A percentile compares a stretch with the other conserved stretches of the same genome.
Conservation (phyloP, 306 rosid genomes). For the Oemleria cerasiformis region DNA sequence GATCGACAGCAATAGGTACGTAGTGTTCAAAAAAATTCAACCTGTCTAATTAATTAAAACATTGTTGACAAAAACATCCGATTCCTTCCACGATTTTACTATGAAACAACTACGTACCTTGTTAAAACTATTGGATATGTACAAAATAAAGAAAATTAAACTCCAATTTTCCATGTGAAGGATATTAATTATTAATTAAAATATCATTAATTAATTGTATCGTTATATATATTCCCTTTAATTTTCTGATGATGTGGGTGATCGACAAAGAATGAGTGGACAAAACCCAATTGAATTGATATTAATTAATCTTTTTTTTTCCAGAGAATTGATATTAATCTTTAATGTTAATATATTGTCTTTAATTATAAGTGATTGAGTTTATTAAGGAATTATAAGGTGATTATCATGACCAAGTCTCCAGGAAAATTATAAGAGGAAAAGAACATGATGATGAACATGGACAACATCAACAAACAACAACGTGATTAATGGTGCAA, state of each 20-base stretch:
- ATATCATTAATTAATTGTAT: not conserved
- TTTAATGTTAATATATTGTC: slow-evolving; percentile 4
- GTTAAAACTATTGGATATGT: not conserved
- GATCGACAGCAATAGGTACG: too few species aligned
- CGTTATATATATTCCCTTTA: too few species aligned
- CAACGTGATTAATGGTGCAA: slow-evolving; percentile 22
- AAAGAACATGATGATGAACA: slow-evolving; percentile 10
- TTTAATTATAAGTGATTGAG: not conserved
- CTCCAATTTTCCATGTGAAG: not conserved
- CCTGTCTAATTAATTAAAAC: too few species aligned
- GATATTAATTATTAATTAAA: not conserved
- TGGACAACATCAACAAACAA: slow-evolving; percentile 1
- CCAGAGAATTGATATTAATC: slow-evolving; percentile 1
- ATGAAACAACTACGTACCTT: not conserved
- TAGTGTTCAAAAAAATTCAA: too few species aligned
- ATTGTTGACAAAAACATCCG: slow-evolving; percentile 4
- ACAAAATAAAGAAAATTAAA: slow-evolving; percentile 1
- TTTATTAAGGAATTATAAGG: not conserved
- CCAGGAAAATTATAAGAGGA: slow-evolving; percentile 18
- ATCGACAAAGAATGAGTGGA: slow-evolving; percentile 16
- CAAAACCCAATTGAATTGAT: not conserved
- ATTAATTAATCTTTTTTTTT: too few species aligned
- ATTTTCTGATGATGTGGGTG: slow-evolving; percentile 6
- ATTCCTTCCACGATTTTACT: not conserved
- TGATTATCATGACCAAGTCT: slow-evolving; percentile 18